These are phyloP conservation scores for Chalciporus sphaerocephalus DNA, from an alignment of 768 basidiomycete species.

Conservation along the genomic window DNA sequence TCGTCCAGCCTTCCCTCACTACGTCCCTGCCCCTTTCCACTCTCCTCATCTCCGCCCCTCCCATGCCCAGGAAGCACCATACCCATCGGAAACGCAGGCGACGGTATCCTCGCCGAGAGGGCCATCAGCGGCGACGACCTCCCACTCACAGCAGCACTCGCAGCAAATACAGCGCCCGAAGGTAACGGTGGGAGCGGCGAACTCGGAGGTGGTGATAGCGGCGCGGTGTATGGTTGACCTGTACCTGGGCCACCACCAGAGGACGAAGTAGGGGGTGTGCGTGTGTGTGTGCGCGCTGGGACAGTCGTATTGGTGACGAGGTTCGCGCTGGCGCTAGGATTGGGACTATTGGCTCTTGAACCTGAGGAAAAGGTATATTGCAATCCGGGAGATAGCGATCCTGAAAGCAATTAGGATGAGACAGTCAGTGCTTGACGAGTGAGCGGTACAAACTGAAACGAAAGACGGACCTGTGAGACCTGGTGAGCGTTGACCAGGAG, in stretches of 20 bases:
- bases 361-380: conserved; percentile 21
- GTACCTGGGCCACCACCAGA: background rate
- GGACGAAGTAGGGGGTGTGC: conserved; percentile 9
- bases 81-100: conserved; percentile 2
- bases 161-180: conserved; percentile 9
- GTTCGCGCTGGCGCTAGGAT: no score
- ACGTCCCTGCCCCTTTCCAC: background rate
- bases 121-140: conserved; percentile 15
- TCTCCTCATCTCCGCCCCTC: background rate
- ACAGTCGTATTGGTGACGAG: no score
- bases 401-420: conserved; percentile 3
- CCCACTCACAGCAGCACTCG: conserved; percentile 13
- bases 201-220: conserved; percentile 24
- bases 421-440: conserved; percentile 6
- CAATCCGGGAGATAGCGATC: conserved; percentile 20
- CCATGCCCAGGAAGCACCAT: background rate
- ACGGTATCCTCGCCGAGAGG: conserved; percentile 11
- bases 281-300: conserved; percentile 3
- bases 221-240: conserved; percentile 3
- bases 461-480: conserved; percentile 22
- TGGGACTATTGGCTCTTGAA: conserved; percentile 10
- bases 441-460: conserved; percentile 1
- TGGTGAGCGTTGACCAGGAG: conserved; percentile 21
- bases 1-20: background rate
- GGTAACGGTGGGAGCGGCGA: conserved; percentile 20